Percentiles rank a stretch among this genome's conserved stretches.
Conservation (phyloP, 192 early-diverging fungal genomes). For the Backusella sp. region DNA sequence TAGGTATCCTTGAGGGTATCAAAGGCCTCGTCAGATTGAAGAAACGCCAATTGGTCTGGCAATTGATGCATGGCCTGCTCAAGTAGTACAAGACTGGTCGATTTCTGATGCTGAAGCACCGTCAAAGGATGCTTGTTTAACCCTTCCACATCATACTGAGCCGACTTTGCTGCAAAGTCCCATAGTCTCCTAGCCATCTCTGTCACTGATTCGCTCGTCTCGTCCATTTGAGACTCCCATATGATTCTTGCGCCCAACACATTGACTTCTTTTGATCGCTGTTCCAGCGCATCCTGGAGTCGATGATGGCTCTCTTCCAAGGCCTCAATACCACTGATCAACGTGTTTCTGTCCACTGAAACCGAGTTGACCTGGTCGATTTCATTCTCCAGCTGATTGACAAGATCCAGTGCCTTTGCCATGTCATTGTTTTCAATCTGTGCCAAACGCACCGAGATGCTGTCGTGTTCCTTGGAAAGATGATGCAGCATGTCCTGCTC, state of each 20-base stretch:
- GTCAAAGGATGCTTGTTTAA: neutral
- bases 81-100: neutral
- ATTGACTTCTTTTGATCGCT: constrained; percentile 14
- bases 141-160: constrained; percentile 17
- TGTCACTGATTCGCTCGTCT: constrained; percentile 9
- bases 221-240: constrained; percentile 24
- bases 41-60: neutral
- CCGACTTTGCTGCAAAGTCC: constrained; percentile 27
- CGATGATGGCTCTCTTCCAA: constrained; percentile 16
- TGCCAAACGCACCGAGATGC: constrained; percentile 12
- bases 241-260: neutral
- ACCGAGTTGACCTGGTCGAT: constrained; percentile 29
- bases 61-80: neutral
- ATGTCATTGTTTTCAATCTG: constrained; percentile 31
- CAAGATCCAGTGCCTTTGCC: constrained; percentile 14
- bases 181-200: constrained; percentile 16
- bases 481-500: constrained; percentile 22
- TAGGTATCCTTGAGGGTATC: neutral
- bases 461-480: constrained; percentile 26
- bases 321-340: constrained; percentile 21
- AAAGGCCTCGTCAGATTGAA: neutral
- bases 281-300: constrained; percentile 4
- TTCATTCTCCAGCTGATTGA: constrained; percentile 23
- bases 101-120: neutral
- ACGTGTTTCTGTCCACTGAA: constrained; percentile 28